These are phyloP conservation scores for Yamadazyma laniorum DNA, from an alignment of 805 yeast genomes.

Conservation along the genomic window DNA sequence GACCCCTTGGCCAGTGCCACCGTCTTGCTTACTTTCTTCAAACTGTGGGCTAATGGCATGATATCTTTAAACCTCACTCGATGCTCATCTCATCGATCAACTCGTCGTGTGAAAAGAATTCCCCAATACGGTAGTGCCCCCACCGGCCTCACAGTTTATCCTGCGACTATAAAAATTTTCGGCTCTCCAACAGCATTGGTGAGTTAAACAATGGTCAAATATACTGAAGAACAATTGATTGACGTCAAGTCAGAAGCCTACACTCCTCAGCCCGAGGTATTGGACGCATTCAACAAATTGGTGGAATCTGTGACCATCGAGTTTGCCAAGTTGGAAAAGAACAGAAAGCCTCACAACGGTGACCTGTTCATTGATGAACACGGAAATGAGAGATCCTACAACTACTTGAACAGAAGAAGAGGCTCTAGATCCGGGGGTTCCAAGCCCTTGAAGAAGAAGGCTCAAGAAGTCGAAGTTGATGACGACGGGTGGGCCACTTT, in stretches of 20 bases:
- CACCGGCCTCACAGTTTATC: constrained; percentile 1
- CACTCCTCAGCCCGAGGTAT: constrained; percentile 61
- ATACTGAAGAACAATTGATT: constrained; percentile 70
- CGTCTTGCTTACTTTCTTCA: constrained; percentile 62
- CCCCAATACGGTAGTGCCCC: too few relatives aligned
- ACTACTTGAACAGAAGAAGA: constrained; percentile 58
- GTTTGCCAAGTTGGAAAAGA: constrained; percentile 25
- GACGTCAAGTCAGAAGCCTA: constrained; percentile 55
- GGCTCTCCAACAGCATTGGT: neutral
- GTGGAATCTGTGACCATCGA: constrained; percentile 61
- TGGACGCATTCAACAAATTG: constrained; percentile 61
- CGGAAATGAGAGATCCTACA: constrained; percentile 46
- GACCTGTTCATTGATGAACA: constrained; percentile 46
- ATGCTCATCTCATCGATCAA: constrained; percentile 9
- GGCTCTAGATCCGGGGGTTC: constrained; percentile 49
- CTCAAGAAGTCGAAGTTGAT: constrained; percentile 53
- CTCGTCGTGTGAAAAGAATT: too few relatives aligned
- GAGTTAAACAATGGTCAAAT: constrained; percentile 46
- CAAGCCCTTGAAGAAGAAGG: constrained; percentile 60
- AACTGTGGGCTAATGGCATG: constrained; percentile 73
- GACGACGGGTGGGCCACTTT: constrained; percentile 84
- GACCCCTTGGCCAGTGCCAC: constrained; percentile 53
- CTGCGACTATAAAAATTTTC: constrained; percentile 9
- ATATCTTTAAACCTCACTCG: too few relatives aligned
- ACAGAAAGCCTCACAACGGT: constrained; percentile 31